Percentiles rank a stretch among this genome's conserved stretches.
Evolutionary conservation across 1,284 basidiomycete genomes (phyloP).

Genomic region (Ceratobasidium sp.): DNA sequence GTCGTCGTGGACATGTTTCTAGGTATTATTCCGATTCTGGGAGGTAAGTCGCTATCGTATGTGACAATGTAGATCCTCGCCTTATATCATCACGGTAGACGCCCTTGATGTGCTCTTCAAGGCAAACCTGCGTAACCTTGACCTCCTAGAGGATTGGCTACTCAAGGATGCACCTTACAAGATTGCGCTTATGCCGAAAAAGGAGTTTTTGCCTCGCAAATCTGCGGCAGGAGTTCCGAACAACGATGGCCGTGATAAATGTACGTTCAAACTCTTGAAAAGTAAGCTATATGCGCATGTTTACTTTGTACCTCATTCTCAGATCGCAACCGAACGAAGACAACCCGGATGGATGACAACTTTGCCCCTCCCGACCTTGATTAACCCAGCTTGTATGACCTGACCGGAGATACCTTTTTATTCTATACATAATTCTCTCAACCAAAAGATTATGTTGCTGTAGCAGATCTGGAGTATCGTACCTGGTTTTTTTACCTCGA

Average conservation of each 20-base stretch:
- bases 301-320: neutral
- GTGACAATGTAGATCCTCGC: neutral
- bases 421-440: no score
- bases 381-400: neutral
- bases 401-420: neutral
- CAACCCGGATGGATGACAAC: conserved; percentile 52
- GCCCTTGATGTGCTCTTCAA: conserved; percentile 55
- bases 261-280: neutral
- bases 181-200: conserved; percentile 45
- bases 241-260: conserved; percentile 21
- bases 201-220: conserved; percentile 44
- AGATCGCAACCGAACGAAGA: conserved; percentile 53
- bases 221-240: conserved; percentile 27
- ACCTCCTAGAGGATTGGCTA: conserved; percentile 53
- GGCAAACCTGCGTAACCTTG: conserved; percentile 54
- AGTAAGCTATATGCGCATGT: no score
- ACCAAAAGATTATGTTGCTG: no score
- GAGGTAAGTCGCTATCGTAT: conserved; percentile 28
- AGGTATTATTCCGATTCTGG: conserved; percentile 55
- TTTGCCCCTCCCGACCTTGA: conserved; percentile 35
- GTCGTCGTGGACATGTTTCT: conserved; percentile 53
- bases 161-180: conserved; percentile 47
- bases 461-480: no score
- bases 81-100: conserved; percentile 49
- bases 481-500: no score